Evolutionary conservation across 2,329 filamentous ascomycete genomes (phyloP).

Genomic region (Trichophyton schoenleinii): DNA sequence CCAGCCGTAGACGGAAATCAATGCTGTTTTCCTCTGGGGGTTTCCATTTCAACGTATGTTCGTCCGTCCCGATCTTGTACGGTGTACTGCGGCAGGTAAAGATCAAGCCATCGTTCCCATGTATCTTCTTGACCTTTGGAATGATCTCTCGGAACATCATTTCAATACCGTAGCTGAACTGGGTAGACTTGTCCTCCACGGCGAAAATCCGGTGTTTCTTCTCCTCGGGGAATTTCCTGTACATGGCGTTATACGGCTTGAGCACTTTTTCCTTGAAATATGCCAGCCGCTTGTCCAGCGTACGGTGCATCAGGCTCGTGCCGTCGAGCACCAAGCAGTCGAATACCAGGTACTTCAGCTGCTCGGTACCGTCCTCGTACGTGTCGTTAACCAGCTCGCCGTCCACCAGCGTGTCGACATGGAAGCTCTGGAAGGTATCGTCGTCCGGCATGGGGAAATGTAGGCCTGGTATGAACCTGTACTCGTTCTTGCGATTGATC

Average conservation of each 20-base stretch:
- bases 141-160: conserved; percentile 86
- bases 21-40: conserved; percentile 89
- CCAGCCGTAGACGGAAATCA: conserved; percentile 71
- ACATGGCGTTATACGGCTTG: conserved; percentile 61
- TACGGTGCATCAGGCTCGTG: conserved; percentile 60
- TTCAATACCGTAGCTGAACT: conserved; percentile 75
- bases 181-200: conserved; percentile 77
- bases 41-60: conserved; percentile 96
- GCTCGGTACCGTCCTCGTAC: conserved; percentile 51
- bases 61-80: conserved; percentile 84
- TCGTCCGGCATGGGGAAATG: conserved; percentile 67
- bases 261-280: conserved; percentile 72
- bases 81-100: conserved; percentile 86
- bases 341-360: conserved; percentile 81
- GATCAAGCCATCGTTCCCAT: conserved; percentile 93
- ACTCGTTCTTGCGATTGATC: conserved; percentile 96
- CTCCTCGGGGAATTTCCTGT: conserved; percentile 62
- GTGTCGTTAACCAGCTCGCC: conserved; percentile 85
- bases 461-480: conserved; percentile 68
- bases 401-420: conserved; percentile 72
- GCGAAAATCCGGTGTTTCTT: conserved; percentile 60
- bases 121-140: conserved; percentile 56
- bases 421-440: conserved; percentile 50
- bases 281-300: conserved; percentile 76
- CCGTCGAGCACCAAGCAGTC: conserved; percentile 78